These are phyloP conservation scores for Fimicolochytrium jonesii DNA, from an alignment of 192 early-diverging fungal genomes.

Conservation along the genomic window DNA sequence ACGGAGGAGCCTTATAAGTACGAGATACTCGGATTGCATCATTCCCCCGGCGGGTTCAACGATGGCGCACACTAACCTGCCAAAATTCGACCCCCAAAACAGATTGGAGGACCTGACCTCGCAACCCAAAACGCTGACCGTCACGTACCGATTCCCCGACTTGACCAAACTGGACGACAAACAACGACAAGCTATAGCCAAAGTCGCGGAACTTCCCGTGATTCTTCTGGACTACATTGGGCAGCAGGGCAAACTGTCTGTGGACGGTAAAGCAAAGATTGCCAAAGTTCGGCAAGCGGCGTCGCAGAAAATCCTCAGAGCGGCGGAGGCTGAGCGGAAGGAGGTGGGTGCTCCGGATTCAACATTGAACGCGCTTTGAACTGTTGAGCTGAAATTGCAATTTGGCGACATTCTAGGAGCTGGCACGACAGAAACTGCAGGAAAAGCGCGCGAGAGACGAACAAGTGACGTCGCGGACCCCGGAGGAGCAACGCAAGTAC, in stretches of 20 bases:
- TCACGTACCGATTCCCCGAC: constrained; percentile 35
- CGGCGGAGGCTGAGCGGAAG: constrained; percentile 62
- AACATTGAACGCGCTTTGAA: no score
- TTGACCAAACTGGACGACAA: constrained; percentile 7
- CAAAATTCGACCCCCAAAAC: no score
- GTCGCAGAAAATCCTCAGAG: constrained; percentile 57
- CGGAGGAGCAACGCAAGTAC: constrained; percentile 79
- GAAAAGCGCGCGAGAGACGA: constrained; percentile 66
- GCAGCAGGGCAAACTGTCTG: constrained; percentile 24
- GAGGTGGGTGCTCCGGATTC: no score
- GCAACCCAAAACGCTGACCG: constrained; percentile 27
- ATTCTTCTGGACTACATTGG: constrained; percentile 45
- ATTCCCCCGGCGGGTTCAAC: no score
- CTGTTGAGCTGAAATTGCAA: no score
- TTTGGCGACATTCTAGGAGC: constrained; percentile 30
- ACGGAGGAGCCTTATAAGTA: constrained; percentile 53
- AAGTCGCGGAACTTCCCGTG: constrained; percentile 23
- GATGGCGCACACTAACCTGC: no score
- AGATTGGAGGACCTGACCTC: constrained; percentile 47
- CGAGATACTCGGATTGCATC: no score
- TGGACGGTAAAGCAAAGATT: constrained; percentile 51
- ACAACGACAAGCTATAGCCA: neutral
- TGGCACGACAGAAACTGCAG: constrained; percentile 61
- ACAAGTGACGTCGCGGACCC: constrained; percentile 59
- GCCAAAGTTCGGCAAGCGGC: constrained; percentile 63